Percentiles rank a stretch among this genome's conserved stretches.
Conservation (phyloP, 2,329 filamentous ascomycete genomes). For the Trichocomaceae sp. region DNA sequence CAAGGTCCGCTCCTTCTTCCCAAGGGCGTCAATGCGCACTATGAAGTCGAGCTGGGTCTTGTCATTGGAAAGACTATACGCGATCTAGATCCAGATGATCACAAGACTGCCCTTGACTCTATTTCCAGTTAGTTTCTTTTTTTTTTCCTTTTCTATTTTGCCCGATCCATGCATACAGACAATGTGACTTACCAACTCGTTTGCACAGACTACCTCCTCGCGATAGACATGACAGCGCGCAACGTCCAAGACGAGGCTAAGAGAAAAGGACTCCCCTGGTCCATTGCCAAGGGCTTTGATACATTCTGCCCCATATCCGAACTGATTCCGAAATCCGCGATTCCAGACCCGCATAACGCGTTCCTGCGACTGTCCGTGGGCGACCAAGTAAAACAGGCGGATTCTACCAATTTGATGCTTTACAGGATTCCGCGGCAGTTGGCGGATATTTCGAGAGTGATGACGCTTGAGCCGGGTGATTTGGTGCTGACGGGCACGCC, state of each 20-base stretch:
- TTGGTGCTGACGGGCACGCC: conserved; percentile 95
- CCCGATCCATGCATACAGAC: too few species aligned
- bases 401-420: conserved; percentile 90
- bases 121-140: conserved; percentile 58
- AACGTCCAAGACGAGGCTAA: conserved; percentile 96
- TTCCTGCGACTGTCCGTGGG: conserved; percentile 85
- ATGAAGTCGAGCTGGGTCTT: conserved; percentile 88
- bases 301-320: conserved; percentile 87
- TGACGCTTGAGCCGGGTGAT: conserved; percentile 88
- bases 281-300: conserved; percentile 95
- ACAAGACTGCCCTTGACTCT: conserved; percentile 68
- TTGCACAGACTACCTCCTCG: conserved; percentile 67
- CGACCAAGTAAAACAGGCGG: conserved; percentile 67
- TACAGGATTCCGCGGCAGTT: conserved; percentile 82
- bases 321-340: conserved; percentile 69
- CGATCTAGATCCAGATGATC: conserved; percentile 69
- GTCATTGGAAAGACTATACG: conserved; percentile 75
- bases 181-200: not conserved
- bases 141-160: not conserved
- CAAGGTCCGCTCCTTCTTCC: conserved; percentile 76
- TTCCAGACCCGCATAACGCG: conserved; percentile 80
- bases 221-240: conserved; percentile 95
- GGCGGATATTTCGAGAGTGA: conserved; percentile 87
- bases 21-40: conserved; percentile 77
- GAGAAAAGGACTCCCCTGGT: conserved; percentile 93